Evolutionary conservation across 441 rosid species (phyloP).

Genomic region (Capsella rubella): DNA sequence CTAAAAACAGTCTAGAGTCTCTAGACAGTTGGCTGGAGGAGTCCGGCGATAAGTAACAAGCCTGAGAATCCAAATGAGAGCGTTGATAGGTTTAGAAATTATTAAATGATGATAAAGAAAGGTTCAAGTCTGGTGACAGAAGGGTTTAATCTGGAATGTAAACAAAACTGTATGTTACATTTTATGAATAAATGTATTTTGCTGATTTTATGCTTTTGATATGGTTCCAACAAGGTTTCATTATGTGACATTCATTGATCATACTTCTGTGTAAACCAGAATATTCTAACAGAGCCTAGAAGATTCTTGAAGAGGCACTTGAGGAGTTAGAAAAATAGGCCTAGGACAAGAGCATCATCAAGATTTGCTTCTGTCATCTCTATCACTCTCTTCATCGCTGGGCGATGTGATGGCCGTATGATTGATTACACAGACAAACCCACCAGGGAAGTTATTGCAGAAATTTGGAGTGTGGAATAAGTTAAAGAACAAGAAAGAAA

Average conservation of each 20-base stretch:
- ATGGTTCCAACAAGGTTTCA: neutral
- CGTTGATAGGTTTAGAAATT: slow-evolving; percentile 63
- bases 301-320: neutral
- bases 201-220: neutral
- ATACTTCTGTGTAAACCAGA: neutral
- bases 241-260: neutral
- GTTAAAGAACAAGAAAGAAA: too few species aligned
- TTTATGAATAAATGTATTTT: neutral
- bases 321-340: neutral
- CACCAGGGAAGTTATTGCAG: too few species aligned
- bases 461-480: too few species aligned
- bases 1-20: slow-evolving; percentile 63
- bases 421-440: too few species aligned
- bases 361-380: neutral
- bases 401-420: too few species aligned
- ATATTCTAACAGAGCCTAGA: neutral
- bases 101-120: slow-evolving; percentile 50
- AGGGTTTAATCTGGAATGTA: slow-evolving; percentile 27
- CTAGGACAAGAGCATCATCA: neutral
- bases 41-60: slow-evolving; percentile 60
- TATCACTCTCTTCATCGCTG: too few species aligned
- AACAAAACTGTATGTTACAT: neutral
- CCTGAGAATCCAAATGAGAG: slow-evolving; percentile 79
- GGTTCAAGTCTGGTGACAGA: slow-evolving; percentile 66
- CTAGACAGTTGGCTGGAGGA: slow-evolving; percentile 69